Base-by-base conservation (phyloP, 2,329 filamentous ascomycete genomes). In the Colletotrichum sp. region DNA sequence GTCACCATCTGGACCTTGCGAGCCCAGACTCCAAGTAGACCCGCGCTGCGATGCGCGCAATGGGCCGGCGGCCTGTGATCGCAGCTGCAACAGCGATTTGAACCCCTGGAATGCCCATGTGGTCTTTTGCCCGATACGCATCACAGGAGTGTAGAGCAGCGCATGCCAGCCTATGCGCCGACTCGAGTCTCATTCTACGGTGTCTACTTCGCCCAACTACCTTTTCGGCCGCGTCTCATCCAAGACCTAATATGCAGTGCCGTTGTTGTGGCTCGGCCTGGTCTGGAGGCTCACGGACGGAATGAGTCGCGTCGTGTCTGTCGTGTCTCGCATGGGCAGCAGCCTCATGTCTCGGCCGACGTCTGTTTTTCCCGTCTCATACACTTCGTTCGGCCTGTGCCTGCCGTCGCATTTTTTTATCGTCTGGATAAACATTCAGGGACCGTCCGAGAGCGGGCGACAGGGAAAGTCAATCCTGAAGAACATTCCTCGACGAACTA, bases 51-150 rank as follows among this genome's bases (percentile, higher is more conserved):
- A 71, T 75, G 72, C 68, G 55, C 55, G 68, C 36, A 44, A 66
- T 49, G 68, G 59, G 18, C 30, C n/a, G 49, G 26, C 26, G 65
- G 65, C 71, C 24, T 66, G 16, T 30, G 71, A 63, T 71, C 24
- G 30, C 71, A 59, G 32, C 36, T 67, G 24, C 66, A 67, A 71
- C 69, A 57, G 15, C 71, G 32, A 55, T 67, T 67, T 13, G 60
- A 68, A 71, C 60, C 72, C 75, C 34, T 75, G 74, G 71, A 69
- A 70, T 75, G 64, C 60, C 71, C 65, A 70, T 70, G 66, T 71
- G 66, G 52, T 63, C 60, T 68, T 76, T 71, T 49, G 49, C 65
- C 64, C 34, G 57, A 69, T 68, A 34, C 36, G 62, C 72, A 39
- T 28, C 72, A 30, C 68, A 72, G 24, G n/a, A 21, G n/a, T 32